These are phyloP conservation scores for Pholiota adiposa DNA, from an alignment of 1,284 basidiomycete genomes.

Conservation along the genomic window DNA sequence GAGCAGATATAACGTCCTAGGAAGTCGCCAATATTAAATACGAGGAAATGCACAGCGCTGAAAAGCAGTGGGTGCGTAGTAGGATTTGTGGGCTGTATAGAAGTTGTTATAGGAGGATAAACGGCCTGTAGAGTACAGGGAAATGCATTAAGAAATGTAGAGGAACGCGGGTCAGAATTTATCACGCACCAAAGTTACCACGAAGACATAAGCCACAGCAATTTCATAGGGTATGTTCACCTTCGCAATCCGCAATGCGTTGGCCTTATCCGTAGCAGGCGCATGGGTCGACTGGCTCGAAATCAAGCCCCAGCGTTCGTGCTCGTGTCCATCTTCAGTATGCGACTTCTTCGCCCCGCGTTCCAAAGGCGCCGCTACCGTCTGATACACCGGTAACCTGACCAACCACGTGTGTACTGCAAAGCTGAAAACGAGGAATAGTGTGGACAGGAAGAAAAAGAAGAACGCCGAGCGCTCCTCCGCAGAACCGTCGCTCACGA, in stretches of 20 bases:
- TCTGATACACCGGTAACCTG: slow-evolving; percentile 59
- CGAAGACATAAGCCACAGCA: slow-evolving; percentile 76
- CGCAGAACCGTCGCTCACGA: slow-evolving; percentile 43
- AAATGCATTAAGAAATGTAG: not conserved
- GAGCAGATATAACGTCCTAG: slow-evolving; percentile 76
- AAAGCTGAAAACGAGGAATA: slow-evolving; percentile 61
- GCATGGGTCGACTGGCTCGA: slow-evolving; percentile 30
- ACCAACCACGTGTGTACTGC: slow-evolving; percentile 61
- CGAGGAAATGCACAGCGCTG: slow-evolving; percentile 71
- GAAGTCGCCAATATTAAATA: slow-evolving; percentile 82
- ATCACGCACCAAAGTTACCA: slow-evolving; percentile 75
- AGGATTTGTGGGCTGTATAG: slow-evolving; percentile 68
- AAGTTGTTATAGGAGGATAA: slow-evolving; percentile 84
- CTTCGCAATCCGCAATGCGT: slow-evolving; percentile 59
- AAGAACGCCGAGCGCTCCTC: slow-evolving; percentile 69
- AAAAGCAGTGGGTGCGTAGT: slow-evolving; percentile 67
- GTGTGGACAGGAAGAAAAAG: slow-evolving; percentile 73
- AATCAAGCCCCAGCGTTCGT: slow-evolving; percentile 41
- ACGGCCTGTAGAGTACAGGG: slow-evolving; percentile 61
- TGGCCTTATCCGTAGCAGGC: slow-evolving; percentile 36
- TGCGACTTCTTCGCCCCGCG: slow-evolving; percentile 26
- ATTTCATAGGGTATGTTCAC: slow-evolving; percentile 73
- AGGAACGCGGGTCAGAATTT: not conserved
- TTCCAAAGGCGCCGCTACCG: slow-evolving; percentile 49
- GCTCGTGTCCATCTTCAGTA: slow-evolving; percentile 25